Conservation (phyloP, 306 rosid species). For the Boehmeria nivea region DNA sequence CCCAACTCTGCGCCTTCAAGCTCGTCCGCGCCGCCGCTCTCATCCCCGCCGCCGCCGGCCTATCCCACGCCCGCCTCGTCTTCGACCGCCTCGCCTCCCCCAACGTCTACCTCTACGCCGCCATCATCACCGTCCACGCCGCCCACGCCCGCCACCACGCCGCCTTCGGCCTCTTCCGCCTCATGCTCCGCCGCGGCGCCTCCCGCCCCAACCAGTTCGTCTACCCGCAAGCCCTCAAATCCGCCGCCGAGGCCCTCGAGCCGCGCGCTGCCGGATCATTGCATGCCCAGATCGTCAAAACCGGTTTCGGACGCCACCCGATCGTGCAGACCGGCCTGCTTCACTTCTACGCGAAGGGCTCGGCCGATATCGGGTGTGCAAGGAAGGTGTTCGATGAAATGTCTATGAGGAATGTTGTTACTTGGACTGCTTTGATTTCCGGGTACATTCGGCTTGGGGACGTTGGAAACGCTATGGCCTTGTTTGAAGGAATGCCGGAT, state of each 20-base stretch:
- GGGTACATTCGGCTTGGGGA: constrained; percentile 60
- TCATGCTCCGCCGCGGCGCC: constrained; percentile 37
- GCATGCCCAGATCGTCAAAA: constrained; percentile 53
- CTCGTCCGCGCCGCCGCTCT: constrained; percentile 56
- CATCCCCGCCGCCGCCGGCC: constrained; percentile 44
- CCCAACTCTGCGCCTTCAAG: constrained; percentile 68
- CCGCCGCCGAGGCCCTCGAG: constrained; percentile 31
- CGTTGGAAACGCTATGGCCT: constrained; percentile 35
- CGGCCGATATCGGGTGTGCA: constrained; percentile 25
- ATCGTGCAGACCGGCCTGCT: constrained; percentile 66
- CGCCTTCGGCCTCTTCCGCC: constrained; percentile 34
- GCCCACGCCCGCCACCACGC: constrained; percentile 31
- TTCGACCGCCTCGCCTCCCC: constrained; percentile 48
- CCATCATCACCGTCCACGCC: constrained; percentile 65
- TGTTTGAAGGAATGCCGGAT: constrained; percentile 60
- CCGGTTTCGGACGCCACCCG: constrained; percentile 48
- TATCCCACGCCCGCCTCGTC: constrained; percentile 49
- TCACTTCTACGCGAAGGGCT: constrained; percentile 42
- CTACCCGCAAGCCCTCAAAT: constrained; percentile 57
- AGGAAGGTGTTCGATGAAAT: constrained; percentile 64
- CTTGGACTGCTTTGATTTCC: constrained; percentile 66
- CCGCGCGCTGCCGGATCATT: constrained; percentile 24
- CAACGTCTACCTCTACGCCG: constrained; percentile 57
- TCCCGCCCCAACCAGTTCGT: constrained; percentile 49
- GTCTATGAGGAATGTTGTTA: constrained; percentile 52